These are phyloP conservation scores for Ricinus communis DNA, from an alignment of 345 rosid species.

Conservation along the genomic window DNA sequence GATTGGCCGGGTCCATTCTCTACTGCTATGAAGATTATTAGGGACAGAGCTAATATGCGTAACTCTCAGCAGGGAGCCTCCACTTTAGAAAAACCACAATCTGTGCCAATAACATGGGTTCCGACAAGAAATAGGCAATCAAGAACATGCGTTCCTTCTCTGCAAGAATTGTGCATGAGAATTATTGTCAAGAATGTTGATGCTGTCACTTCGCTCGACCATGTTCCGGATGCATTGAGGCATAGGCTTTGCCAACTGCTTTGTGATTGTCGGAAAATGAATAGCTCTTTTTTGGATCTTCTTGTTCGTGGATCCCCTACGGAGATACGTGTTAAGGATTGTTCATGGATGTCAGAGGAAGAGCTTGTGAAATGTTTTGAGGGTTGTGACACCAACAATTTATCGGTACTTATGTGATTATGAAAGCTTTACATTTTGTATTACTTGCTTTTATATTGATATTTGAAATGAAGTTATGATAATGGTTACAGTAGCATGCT, in stretches of 20 bases:
- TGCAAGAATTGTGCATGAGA: conserved; percentile 53
- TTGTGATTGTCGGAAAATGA: conserved; percentile 71
- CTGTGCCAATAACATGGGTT: conserved; percentile 51
- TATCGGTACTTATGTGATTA: conserved; percentile 47
- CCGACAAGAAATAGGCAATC: conserved; percentile 38
- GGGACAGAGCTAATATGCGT: conserved; percentile 52
- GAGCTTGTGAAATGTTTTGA: conserved; percentile 52
- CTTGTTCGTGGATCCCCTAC: conserved; percentile 66
- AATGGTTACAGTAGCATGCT: neutral
- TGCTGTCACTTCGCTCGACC: conserved; percentile 75
- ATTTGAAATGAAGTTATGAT: neutral
- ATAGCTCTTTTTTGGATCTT: conserved; percentile 48
- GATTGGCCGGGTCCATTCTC: conserved; percentile 99
- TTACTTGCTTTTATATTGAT: neutral
- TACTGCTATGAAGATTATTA: conserved; percentile 87
- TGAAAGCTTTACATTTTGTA: conserved; percentile 2
- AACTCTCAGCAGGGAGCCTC: conserved; percentile 14
- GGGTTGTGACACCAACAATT: conserved; percentile 57
- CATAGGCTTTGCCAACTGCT: conserved; percentile 63
- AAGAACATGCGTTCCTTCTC: conserved; percentile 43
- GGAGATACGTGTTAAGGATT: conserved; percentile 65
- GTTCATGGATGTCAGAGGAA: conserved; percentile 90
- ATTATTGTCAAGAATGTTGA: conserved; percentile 71
- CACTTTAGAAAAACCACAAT: conserved; percentile 21
- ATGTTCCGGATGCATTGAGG: conserved; percentile 69